Evolutionary conservation across 345 rosid species (phyloP).

Genomic region (Rhodamnia rubescens): DNA sequence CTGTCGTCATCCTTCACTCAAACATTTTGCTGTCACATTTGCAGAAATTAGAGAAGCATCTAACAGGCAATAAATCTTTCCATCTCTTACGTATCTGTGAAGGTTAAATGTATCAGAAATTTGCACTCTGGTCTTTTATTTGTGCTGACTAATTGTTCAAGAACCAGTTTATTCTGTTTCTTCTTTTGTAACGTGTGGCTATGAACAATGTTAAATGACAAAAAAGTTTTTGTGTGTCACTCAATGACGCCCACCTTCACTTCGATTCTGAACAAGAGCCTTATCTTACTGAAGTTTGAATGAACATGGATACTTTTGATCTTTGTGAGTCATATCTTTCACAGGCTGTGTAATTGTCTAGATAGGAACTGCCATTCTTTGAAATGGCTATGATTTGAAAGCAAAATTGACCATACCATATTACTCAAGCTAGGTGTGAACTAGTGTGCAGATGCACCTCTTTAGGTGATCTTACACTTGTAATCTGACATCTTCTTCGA

Average conservation of each 20-base stretch:
- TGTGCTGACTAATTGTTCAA: not conserved
- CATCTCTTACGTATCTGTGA: not conserved
- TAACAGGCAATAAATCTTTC: constrained; percentile 30
- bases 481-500: not conserved
- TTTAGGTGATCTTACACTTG: not conserved
- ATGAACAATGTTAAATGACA: not conserved
- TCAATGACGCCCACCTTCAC: not conserved
- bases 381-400: not conserved
- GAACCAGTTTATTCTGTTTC: not conserved
- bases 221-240: not conserved
- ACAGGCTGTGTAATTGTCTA: not conserved
- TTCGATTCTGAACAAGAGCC: not conserved
- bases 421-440: not conserved
- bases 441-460: not conserved
- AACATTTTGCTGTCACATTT: constrained; percentile 32
- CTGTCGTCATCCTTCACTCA: constrained; percentile 48
- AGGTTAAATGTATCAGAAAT: not conserved
- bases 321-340: not conserved
- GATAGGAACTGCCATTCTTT: not conserved
- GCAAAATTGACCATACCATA: not conserved
- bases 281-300: not conserved
- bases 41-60: constrained; percentile 47
- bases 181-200: not conserved
- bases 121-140: not conserved
- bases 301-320: not conserved